These are phyloP conservation scores for Gaeumannomyces sp. DNA, from an alignment of 2,329 filamentous ascomycete genomes.

Conservation along the genomic window DNA sequence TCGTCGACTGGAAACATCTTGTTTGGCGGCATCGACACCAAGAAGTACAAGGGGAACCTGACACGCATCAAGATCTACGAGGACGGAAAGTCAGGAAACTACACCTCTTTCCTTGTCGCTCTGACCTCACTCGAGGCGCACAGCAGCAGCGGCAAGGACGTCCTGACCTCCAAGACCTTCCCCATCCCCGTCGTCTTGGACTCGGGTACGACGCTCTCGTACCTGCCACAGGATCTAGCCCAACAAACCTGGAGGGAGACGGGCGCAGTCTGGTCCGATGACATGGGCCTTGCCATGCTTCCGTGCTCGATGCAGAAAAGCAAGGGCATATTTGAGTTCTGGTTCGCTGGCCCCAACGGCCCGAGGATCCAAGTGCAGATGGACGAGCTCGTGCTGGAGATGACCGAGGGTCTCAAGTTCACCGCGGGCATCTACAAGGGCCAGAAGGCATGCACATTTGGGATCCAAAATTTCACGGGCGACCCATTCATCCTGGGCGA, in stretches of 20 bases:
- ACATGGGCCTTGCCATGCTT: slow-evolving; percentile 36
- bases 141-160: slow-evolving; percentile 44
- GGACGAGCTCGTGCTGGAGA: slow-evolving; percentile 49
- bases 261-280: slow-evolving; percentile 39
- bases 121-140: slow-evolving; percentile 41
- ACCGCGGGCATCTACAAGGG: slow-evolving; percentile 35
- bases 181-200: slow-evolving; percentile 63
- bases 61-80: slow-evolving; percentile 54
- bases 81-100: slow-evolving; percentile 28
- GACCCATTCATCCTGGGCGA: slow-evolving; percentile 46
- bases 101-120: slow-evolving; percentile 41
- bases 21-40: slow-evolving; percentile 75
- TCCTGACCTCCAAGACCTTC: slow-evolving; percentile 33
- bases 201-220: slow-evolving; percentile 67
- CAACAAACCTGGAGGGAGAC: slow-evolving; percentile 47
- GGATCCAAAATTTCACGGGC: slow-evolving; percentile 44
- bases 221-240: slow-evolving; percentile 58
- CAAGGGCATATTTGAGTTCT: slow-evolving; percentile 47
- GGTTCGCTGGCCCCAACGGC: slow-evolving; percentile 41
- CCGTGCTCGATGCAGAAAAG: slow-evolving; percentile 42
- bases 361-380: slow-evolving; percentile 46
- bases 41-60: slow-evolving; percentile 62
- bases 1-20: slow-evolving; percentile 63
- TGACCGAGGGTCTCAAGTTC: slow-evolving; percentile 33
- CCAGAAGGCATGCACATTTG: slow-evolving; percentile 46